Evolutionary conservation across 208 protist species (phyloP).

Genomic region (Acanthamoeba lenticulata): DNA sequence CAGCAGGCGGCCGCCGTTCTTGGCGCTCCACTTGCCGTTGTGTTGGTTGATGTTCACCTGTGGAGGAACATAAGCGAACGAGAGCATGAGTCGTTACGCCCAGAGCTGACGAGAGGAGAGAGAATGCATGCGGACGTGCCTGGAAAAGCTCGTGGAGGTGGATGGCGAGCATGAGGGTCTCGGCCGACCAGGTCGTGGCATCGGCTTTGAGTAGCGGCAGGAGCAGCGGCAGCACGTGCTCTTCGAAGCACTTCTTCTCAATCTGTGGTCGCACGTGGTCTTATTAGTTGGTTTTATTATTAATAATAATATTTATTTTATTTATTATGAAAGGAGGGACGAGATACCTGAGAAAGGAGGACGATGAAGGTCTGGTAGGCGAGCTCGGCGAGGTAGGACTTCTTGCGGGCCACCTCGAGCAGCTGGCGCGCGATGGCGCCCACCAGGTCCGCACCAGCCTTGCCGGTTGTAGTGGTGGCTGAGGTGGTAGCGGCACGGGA

Average conservation of each 20-base stretch:
- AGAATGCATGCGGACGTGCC: background rate
- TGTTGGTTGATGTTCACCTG: constrained; percentile 28
- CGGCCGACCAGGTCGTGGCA: constrained; percentile 41
- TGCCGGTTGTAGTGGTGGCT: background rate
- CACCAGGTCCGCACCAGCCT: background rate
- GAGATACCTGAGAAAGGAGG: constrained; percentile 52
- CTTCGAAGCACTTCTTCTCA: constrained; percentile 66
- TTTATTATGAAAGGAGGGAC: background rate
- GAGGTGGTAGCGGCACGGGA: background rate
- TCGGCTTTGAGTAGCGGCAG: constrained; percentile 1
- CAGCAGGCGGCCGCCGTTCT: constrained; percentile 9
- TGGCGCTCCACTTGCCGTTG: constrained; percentile 57
- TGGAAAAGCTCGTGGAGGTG: constrained; percentile 40
- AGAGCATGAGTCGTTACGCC: background rate
- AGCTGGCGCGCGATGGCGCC: background rate
- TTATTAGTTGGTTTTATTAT: background rate
- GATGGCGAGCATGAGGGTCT: constrained; percentile 17
- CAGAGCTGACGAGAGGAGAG: background rate
- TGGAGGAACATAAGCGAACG: background rate
- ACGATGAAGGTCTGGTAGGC: constrained; percentile 29
- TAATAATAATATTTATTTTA: background rate
- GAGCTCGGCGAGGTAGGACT: constrained; percentile 60
- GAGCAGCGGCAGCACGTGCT: constrained; percentile 48
- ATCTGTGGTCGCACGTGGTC: background rate
- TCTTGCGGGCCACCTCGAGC: constrained; percentile 29